These are phyloP conservation scores for Fagopyrum esculentum DNA, from an alignment of 148 eudicot species.

Conservation along the genomic window DNA sequence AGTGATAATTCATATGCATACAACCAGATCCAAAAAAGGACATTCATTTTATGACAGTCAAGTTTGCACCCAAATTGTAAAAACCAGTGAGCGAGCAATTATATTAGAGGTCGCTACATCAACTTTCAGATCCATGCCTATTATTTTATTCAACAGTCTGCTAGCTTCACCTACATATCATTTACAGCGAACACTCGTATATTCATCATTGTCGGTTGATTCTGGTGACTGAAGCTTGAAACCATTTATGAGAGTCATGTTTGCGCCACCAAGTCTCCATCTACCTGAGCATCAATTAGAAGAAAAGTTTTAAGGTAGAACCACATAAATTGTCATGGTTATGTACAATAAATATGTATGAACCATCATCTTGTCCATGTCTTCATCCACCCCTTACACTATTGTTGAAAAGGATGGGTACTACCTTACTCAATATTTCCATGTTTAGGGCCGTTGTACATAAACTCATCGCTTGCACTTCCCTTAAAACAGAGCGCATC, in stretches of 20 bases:
- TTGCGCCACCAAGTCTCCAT: slow-evolving; percentile 68
- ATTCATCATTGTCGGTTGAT: slow-evolving; percentile 11
- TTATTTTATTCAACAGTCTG: no score
- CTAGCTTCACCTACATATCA: no score
- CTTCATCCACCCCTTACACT: not conserved
- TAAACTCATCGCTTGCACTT: slow-evolving; percentile 61
- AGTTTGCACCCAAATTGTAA: no score
- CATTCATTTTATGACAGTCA: no score
- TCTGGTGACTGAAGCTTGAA: slow-evolving; percentile 20
- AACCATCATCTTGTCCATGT: not conserved
- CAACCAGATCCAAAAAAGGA: no score
- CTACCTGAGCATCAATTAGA: slow-evolving; percentile 55
- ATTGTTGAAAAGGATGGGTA: not conserved
- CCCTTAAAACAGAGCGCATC: slow-evolving; percentile 50
- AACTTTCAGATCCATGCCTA: no score
- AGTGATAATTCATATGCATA: no score
- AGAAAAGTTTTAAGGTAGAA: not conserved
- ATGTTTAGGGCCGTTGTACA: slow-evolving; percentile 59
- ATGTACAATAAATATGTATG: not conserved
- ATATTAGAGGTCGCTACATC: no score
- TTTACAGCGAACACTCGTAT: slow-evolving; percentile 11
- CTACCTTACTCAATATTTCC: slow-evolving; percentile 79
- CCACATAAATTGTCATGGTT: not conserved
- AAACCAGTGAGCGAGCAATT: no score
- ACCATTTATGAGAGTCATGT: slow-evolving; percentile 28